Evolutionary conservation across 2,329 filamentous ascomycete species (phyloP).

Genomic region (Verticillium alfalfae): DNA sequence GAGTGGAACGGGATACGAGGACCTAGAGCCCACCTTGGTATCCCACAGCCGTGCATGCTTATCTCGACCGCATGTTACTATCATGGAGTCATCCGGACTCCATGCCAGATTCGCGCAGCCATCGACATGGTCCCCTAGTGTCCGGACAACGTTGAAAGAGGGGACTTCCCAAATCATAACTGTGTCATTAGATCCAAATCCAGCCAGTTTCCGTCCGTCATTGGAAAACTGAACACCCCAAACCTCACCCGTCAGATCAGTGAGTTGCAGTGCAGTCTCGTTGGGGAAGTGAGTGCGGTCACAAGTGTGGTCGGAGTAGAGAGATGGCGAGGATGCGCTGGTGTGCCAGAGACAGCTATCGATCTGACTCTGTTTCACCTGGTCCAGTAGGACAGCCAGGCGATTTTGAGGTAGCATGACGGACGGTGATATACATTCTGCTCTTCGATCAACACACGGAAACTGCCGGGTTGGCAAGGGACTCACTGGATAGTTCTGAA

Average conservation of each 20-base stretch:
- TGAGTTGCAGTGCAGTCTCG: slow-evolving; percentile 63
- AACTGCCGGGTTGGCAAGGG: not conserved
- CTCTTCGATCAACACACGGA: slow-evolving; percentile 13
- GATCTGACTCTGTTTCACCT: slow-evolving; percentile 81
- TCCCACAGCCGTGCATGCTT: slow-evolving; percentile 72
- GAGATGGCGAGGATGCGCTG: slow-evolving; percentile 67
- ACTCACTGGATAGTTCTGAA: slow-evolving; percentile 76
- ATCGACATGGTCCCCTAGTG: slow-evolving; percentile 58
- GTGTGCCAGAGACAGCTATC: slow-evolving; percentile 86
- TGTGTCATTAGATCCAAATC: slow-evolving; percentile 68
- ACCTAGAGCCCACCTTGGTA: slow-evolving; percentile 55
- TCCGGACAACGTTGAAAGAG: slow-evolving; percentile 60
- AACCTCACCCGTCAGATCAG: slow-evolving; percentile 73
- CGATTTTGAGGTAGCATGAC: slow-evolving; percentile 96
- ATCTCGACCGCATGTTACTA: slow-evolving; percentile 80
- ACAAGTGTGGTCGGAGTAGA: slow-evolving; percentile 86
- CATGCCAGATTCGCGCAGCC: slow-evolving; percentile 79
- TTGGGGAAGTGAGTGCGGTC: slow-evolving; percentile 75
- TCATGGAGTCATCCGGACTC: slow-evolving; percentile 84
- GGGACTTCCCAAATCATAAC: slow-evolving; percentile 79
- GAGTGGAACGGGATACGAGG: not conserved
- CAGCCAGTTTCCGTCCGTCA: slow-evolving; percentile 76
- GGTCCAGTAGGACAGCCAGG: slow-evolving; percentile 71
- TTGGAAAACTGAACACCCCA: slow-evolving; percentile 92
- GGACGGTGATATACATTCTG: slow-evolving; percentile 86